phyloP scores from a whole-genome alignment of 352 stramenopile species.

The Elongisporangium undulatum region DNA sequence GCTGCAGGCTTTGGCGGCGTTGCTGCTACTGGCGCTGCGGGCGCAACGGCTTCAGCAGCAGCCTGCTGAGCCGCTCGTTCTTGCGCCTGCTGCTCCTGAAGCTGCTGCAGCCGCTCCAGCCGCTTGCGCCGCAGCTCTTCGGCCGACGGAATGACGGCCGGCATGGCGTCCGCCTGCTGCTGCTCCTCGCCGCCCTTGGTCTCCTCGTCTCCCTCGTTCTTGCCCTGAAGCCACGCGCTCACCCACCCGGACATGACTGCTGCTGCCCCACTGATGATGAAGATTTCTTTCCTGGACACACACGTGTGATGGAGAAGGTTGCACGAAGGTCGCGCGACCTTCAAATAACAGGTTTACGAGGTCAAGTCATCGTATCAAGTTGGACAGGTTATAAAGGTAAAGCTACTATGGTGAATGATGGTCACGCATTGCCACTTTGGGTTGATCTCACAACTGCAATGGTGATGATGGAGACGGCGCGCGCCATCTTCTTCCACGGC shows the following conservation, averaged over 20 bases:
- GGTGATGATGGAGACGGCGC: conserved; percentile 24
- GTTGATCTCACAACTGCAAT: background rate
- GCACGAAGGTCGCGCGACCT: background rate
- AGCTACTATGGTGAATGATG: background rate
- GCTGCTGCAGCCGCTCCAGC: conserved; percentile 58
- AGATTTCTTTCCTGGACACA: background rate
- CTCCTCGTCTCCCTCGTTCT: conserved; percentile 34
- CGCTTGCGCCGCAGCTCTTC: conserved; percentile 44
- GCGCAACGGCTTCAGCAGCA: background rate
- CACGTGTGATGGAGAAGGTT: background rate
- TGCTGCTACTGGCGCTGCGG: conserved; percentile 1
- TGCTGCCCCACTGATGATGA: background rate
- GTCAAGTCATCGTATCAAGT: background rate
- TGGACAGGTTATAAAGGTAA: background rate
- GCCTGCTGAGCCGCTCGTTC: conserved; percentile 15
- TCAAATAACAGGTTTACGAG: background rate
- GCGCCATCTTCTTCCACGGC: conserved; percentile 55
- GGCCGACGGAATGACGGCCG: conserved; percentile 19
- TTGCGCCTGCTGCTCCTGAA: conserved; percentile 36
- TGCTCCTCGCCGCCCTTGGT: conserved; percentile 26
- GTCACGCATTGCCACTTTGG: background rate
- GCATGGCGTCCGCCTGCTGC: conserved; percentile 1
- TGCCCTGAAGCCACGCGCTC: conserved; percentile 48
- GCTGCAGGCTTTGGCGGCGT: conserved; percentile 3
- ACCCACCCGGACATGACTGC: conserved; percentile 56